Conservation (phyloP, 768 basidiomycete species). For the Calvatia gigantea region DNA sequence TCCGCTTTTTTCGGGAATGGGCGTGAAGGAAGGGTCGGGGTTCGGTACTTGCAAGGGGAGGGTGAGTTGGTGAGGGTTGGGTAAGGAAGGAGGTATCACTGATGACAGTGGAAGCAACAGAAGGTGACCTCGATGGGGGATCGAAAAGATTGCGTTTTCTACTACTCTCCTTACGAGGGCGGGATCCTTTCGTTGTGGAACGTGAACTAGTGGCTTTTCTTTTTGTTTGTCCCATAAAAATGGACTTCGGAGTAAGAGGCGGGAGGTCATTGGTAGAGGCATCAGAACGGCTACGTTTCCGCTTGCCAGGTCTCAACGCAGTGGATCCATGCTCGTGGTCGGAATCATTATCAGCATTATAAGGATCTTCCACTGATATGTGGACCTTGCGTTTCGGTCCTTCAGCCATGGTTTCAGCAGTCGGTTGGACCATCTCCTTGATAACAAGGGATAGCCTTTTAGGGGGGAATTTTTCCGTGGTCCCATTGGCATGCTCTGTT, state of each 20-base stretch:
- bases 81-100: conserved; percentile 23
- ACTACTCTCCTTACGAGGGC: conserved; percentile 9
- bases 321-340: conserved; percentile 4
- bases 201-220: conserved; percentile 21
- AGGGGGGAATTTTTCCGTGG: background rate
- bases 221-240: conserved; percentile 32
- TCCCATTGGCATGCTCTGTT: background rate
- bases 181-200: conserved; percentile 4
- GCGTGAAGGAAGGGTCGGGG: conserved; percentile 27
- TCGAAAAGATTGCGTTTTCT: conserved; percentile 33
- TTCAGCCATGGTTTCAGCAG: background rate
- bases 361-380: conserved; percentile 9
- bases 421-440: background rate
- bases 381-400: background rate
- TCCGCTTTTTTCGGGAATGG: conserved; percentile 26
- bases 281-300: conserved; percentile 11
- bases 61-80: conserved; percentile 28
- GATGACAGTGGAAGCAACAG: conserved; percentile 38
- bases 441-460: background rate
- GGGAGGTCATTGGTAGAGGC: background rate
- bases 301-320: background rate
- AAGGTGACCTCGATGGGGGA: conserved; percentile 43
- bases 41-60: conserved; percentile 12
- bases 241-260: conserved; percentile 19
- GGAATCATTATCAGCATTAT: conserved; percentile 9